Evolutionary conservation across 2,329 filamentous ascomycete genomes (phyloP).

Genomic region (Capronia americana): DNA sequence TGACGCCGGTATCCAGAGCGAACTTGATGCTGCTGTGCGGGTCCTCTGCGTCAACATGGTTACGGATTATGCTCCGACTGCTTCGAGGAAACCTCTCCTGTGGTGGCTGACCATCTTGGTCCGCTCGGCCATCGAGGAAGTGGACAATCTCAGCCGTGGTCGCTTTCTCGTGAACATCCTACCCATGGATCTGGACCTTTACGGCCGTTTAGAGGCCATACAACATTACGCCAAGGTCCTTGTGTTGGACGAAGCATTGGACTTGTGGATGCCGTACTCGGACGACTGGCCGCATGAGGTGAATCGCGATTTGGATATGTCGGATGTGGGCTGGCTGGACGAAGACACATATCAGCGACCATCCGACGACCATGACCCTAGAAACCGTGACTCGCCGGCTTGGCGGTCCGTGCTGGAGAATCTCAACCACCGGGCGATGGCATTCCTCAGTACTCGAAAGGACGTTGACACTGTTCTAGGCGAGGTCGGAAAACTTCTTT

Average conservation of each 20-base stretch:
- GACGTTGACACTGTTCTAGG: conserved; percentile 2
- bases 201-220: conserved; percentile 1
- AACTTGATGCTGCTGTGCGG: not conserved
- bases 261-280: not conserved
- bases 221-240: conserved; percentile 3
- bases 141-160: conserved; percentile 3
- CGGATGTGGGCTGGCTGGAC: not conserved
- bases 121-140: not conserved
- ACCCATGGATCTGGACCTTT: conserved; percentile 1
- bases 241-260: not conserved
- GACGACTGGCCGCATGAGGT: not conserved
- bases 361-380: not conserved
- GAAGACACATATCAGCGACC: not conserved
- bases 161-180: conserved; percentile 6
- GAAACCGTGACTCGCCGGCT: not conserved
- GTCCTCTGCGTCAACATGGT: not conserved
- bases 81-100: not conserved
- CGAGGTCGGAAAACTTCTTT: conserved; percentile 2
- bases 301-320: not conserved
- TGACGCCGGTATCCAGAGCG: not conserved
- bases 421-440: not conserved
- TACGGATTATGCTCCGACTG: not conserved
- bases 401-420: not conserved
- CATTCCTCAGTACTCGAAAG: not conserved
- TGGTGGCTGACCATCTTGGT: conserved; percentile 1